phyloP scores from a whole-genome alignment of 2,329 filamentous ascomycete genomes.

The Lasiodiplodia theobromae region DNA sequence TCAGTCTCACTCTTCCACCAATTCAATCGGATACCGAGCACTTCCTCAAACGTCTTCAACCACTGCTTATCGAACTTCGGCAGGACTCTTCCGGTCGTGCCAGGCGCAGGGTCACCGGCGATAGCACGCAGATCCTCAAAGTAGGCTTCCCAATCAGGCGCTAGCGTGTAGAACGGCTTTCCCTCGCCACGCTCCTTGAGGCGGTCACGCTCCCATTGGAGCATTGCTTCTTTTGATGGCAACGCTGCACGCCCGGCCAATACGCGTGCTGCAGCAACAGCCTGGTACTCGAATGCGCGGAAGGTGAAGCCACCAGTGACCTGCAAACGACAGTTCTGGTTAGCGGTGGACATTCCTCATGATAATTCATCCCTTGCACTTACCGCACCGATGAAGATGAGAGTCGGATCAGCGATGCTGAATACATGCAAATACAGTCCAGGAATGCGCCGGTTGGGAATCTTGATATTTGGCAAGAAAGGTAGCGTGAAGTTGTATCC shows the following conservation, averaged over 20 bases:
- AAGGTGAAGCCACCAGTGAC: constrained; percentile 32
- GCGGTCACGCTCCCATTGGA: constrained; percentile 29
- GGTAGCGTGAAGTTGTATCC: constrained; percentile 33
- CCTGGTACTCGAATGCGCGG: constrained; percentile 34
- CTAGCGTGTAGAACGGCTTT: constrained; percentile 32
- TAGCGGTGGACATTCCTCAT: too few relatives aligned
- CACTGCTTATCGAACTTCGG: neutral
- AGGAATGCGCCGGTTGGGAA: constrained; percentile 28
- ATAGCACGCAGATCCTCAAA: constrained; percentile 32
- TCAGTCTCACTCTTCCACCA: constrained; percentile 8
- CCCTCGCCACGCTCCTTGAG: constrained; percentile 30
- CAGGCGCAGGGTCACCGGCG: constrained; percentile 29
- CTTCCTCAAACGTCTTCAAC: neutral
- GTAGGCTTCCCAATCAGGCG: constrained; percentile 33
- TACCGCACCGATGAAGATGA: constrained; percentile 29
- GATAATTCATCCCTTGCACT: neutral
- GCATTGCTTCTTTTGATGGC: constrained; percentile 27
- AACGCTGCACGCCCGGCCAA: constrained; percentile 31
- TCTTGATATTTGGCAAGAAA: constrained; percentile 30
- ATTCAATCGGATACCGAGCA: neutral
- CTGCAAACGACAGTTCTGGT: neutral
- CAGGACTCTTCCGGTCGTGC: constrained; percentile 7
- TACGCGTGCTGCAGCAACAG: constrained; percentile 33
- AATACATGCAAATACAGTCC: constrained; percentile 34
- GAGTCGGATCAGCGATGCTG: constrained; percentile 31